Evolutionary conservation across 768 basidiomycete species (phyloP).

Genomic region (Lyophyllum semitale): DNA sequence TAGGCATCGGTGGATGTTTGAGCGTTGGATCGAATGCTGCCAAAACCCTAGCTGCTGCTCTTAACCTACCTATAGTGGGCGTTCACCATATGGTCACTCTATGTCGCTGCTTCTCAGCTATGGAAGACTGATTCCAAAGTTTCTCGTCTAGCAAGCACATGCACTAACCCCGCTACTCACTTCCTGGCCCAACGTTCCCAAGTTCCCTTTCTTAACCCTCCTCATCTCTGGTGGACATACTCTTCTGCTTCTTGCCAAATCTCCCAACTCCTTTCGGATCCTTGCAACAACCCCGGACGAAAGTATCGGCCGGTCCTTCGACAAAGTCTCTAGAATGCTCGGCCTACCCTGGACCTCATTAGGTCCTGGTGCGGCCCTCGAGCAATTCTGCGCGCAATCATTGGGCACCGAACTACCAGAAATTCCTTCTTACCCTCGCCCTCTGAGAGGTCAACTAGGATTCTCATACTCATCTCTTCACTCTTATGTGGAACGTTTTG

Average conservation of each 20-base stretch:
- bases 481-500: constrained; percentile 63
- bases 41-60: constrained; percentile 79
- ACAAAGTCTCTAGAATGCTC: constrained; percentile 79
- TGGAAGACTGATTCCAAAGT: not conserved
- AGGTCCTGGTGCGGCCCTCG: constrained; percentile 83
- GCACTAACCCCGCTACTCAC: constrained; percentile 83
- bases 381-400: constrained; percentile 58
- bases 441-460: constrained; percentile 53
- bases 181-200: constrained; percentile 43
- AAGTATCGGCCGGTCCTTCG: constrained; percentile 78
- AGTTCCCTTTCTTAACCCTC: constrained; percentile 86
- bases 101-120: constrained; percentile 10
- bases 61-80: constrained; percentile 79
- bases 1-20: constrained; percentile 82
- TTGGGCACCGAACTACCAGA: constrained; percentile 26
- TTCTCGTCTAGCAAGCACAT: constrained; percentile 80
- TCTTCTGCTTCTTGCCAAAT: constrained; percentile 74
- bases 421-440: constrained; percentile 43
- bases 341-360: constrained; percentile 59
- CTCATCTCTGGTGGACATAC: constrained; percentile 96
- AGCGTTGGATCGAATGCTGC: constrained; percentile 80
- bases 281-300: constrained; percentile 77
- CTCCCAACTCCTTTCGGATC: constrained; percentile 58
- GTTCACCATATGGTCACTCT: constrained; percentile 99
- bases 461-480: constrained; percentile 87